Conservation (phyloP, 1,284 basidiomycete species). For the Pterulicium gracile region DNA sequence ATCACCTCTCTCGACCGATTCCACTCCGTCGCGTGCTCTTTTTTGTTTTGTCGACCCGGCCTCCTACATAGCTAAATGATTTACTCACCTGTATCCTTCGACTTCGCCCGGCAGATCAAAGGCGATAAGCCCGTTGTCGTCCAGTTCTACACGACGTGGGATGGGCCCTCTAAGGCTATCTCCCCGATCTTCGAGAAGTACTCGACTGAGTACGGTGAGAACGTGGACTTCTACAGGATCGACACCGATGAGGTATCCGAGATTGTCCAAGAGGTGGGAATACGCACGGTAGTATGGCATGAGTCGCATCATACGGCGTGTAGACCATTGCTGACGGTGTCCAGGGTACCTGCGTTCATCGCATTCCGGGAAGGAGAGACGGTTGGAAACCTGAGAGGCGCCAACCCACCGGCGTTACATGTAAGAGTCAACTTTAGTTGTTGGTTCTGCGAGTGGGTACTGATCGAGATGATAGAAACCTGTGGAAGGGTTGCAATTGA, state of each 20-base stretch:
- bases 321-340: not conserved
- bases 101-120: conserved; percentile 50
- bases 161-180: not conserved
- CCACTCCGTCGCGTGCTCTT: too few species aligned
- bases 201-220: not conserved
- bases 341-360: not conserved
- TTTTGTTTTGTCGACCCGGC: too few species aligned
- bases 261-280: not conserved
- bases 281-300: not conserved
- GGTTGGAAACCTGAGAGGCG: not conserved
- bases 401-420: not conserved
- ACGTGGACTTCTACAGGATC: not conserved
- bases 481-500: too few species aligned
- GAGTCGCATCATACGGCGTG: not conserved
- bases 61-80: too few species aligned
- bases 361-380: not conserved
- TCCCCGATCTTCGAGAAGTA: not conserved
- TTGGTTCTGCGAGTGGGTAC: too few species aligned
- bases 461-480: too few species aligned
- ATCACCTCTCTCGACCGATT: too few species aligned
- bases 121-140: conserved; percentile 50
- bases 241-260: not conserved
- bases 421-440: too few species aligned
- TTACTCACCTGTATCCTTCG: too few species aligned
- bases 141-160: conserved; percentile 65